Conservation (phyloP, 2,329 filamentous ascomycete genomes). For the Aspergillus ustus region DNA sequence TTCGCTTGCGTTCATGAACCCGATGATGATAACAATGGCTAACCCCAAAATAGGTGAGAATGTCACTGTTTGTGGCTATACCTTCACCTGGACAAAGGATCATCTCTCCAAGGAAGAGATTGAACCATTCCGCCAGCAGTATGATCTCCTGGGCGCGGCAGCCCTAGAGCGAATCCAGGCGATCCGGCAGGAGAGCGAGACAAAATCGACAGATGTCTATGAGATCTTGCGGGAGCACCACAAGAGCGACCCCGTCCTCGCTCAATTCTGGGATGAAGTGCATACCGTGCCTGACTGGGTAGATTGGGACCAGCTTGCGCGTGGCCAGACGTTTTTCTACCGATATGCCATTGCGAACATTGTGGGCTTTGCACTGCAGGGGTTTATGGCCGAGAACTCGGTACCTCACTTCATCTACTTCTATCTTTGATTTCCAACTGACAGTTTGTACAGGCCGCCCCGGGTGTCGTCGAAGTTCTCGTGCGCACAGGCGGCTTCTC, state of each 20-base stretch:
- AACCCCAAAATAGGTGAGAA: constrained; percentile 13
- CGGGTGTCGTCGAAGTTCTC: constrained; percentile 72
- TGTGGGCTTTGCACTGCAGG: constrained; percentile 27
- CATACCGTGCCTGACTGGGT: constrained; percentile 73
- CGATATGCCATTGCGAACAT: constrained; percentile 63
- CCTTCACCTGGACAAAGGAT: constrained; percentile 22
- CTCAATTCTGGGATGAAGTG: constrained; percentile 66
- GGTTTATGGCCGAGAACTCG: constrained; percentile 28
- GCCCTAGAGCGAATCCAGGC: constrained; percentile 22
- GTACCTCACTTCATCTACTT: constrained; percentile 10
- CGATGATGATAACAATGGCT: background rate
- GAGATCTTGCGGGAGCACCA: constrained; percentile 53
- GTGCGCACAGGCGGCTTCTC: constrained; percentile 74
- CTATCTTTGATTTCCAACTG: too few species aligned
- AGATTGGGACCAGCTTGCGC: constrained; percentile 72
- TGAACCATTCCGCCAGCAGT: constrained; percentile 23
- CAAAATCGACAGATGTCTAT: constrained; percentile 48
- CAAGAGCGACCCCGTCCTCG: constrained; percentile 57
- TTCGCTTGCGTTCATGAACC: background rate
- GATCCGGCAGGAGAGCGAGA: constrained; percentile 18
- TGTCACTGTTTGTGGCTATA: constrained; percentile 24
- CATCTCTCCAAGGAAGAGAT: constrained; percentile 18
- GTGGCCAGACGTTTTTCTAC: constrained; percentile 76
- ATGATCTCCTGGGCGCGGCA: constrained; percentile 21
- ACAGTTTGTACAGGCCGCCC: constrained; percentile 56